Base-by-base conservation (phyloP, 345 rosid genomes). In the Populus pruinosa region DNA sequence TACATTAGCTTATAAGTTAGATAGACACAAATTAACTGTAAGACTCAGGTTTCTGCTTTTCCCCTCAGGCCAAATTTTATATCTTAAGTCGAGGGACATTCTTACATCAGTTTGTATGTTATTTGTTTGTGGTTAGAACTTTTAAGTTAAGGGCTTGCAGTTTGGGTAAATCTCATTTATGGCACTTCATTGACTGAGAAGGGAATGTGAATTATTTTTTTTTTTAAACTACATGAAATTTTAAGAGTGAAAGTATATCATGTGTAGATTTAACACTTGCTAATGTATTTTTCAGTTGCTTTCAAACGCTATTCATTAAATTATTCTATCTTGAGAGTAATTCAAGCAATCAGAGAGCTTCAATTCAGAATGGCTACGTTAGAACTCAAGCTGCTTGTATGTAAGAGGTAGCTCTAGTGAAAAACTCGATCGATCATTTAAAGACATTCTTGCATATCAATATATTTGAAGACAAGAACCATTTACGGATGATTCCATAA, bases 21-120 rank as follows among this genome's bases (percentile, higher is more conserved):
- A 20, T 36, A 44, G 73, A 69, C 66, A 67, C 38, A 39, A 43
- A 67, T 73, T 29, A 63, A 56, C 56, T 80, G 79, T 80, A 75
- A 36, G 49, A 41, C 35, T 49, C 49, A 80, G 79, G 75, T 12
- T 62, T 69, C 41, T n/a, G 23, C 27, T 56, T n/a, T n/a, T 8
- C 21, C 23, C 23, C 63, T 6, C 29, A 1, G 29, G 9, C 63
- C 63, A 23, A 21, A 23, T 56, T 56, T 56, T 56, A 56, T 56
- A 56, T 56, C 63, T 56, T 3, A 23, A 56, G 25, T 8, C 8
- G 44, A 41, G 67, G 63, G 75, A 18, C 43, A 29, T 29, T 27
- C 2, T 69, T 76, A 21, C 59, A 62, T 50, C 67, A 55, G 68
- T 66, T 78, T 72, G 67, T 41, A 56, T 56, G 10, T 10, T 35